Evolutionary conservation across 371 early-diverging fungal species (phyloP), one percentile per base, ranked within the genome.

Genomic region (Catenaria anguillulae): DNA sequence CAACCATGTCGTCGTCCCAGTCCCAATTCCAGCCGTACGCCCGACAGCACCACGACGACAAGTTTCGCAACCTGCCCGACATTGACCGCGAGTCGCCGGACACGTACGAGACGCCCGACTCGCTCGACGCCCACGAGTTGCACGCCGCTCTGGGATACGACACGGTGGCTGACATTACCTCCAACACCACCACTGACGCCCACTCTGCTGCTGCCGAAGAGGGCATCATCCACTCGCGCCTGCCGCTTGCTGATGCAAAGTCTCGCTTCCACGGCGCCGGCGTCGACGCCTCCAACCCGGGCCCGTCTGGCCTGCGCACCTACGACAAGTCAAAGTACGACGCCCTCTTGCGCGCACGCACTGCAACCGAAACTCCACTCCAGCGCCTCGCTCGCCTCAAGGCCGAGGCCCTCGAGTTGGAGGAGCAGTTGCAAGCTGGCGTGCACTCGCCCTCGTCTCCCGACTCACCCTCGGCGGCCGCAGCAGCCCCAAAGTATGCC

Each of bases 51-150:
- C n/a, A n/a, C n/a, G n/a, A n/a, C n/a, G n/a, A n/a, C n/a, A n/a
- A n/a, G n/a, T n/a, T n/a, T n/a, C n/a, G n/a, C n/a, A 40, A 40
- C 40, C 40, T 40, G 40, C 40, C 40, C 40, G 40, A 40, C 40
- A 17, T 40, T 40, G 40, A 10, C 40, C 40, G 40, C 40, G 5
- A 17, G 10, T 40, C 17, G 17, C 40, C 17, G 10, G 10, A 40
- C 17, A 40, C 40, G 17, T 40, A 40, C 5, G 24, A 48, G 48
- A 24, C 24, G n/a, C 48, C 12, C 8, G 48, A 48, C 63, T 86
- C 86, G 67, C 88, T 85, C 37, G 91, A 90, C 76, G 84, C 88
- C 60, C 89, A 84, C 70, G 91, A 90, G 64, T 88, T 89, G 8
- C 77, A 84, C n/a, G 91, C 87, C 66, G 75, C 71, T 33, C 63